phyloP scores from a whole-genome alignment of 768 basidiomycete species.

The Mycena alexandri region DNA sequence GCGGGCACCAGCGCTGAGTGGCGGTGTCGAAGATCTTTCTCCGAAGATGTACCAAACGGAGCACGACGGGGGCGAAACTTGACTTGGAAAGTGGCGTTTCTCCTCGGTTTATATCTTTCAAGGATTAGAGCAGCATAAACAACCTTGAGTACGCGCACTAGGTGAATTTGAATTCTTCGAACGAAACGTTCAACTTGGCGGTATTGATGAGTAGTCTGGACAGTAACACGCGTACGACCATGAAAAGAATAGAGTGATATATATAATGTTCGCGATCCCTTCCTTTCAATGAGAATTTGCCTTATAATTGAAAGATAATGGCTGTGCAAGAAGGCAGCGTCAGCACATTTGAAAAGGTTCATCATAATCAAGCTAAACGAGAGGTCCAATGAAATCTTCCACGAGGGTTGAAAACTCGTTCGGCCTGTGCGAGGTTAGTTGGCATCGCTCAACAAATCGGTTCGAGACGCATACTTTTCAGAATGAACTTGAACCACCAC shows the following conservation, averaged over 20 bases:
- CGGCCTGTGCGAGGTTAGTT: constrained; percentile 18
- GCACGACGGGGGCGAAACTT: neutral
- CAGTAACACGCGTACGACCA: too few species aligned
- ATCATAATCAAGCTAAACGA: constrained; percentile 2
- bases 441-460: neutral
- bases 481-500: constrained; percentile 72
- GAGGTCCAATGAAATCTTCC: constrained; percentile 27
- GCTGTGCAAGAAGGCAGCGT: too few species aligned
- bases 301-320: too few species aligned
- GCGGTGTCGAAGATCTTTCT: constrained; percentile 21
- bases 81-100: neutral
- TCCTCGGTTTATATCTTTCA: too few species aligned
- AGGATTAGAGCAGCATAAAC: neutral
- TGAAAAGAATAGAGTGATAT: too few species aligned
- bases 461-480: constrained; percentile 64
- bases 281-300: too few species aligned
- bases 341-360: too few species aligned
- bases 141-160: too few species aligned
- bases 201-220: too few species aligned
- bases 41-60: constrained; percentile 6
- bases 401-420: constrained; percentile 30
- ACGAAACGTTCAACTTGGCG: too few species aligned
- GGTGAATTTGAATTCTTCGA: too few species aligned
- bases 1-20: constrained; percentile 2
- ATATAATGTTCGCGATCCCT: too few species aligned